Evolutionary conservation across 139 green algal species (phyloP), one percentile per base, ranked within the genome.

Genomic region (Nannochloris sp.): DNA sequence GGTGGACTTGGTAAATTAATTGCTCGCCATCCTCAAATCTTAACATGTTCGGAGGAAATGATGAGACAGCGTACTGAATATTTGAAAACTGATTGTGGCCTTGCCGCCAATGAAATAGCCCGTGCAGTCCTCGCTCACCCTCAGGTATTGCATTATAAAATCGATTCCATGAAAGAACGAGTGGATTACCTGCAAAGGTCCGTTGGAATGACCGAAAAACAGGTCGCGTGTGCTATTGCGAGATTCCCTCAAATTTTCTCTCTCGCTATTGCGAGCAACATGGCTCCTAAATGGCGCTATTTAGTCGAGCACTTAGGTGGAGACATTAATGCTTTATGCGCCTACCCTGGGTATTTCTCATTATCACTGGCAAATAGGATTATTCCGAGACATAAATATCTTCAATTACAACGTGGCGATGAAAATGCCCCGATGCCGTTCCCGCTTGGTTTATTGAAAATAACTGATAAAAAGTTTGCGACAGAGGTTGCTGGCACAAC

Each of bases 221-320:
- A 90, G 30, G 61, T 87, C 14, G 77, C 61, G 3, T 30, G 53
- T 2, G 67, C 71, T 30, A 35, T 89, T 1, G 34, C 53, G 6
- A 61, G 83, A 23, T 77, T 89, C 31, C 67, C 75, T 4, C 81
- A 88, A 73, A 47, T 87, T 7, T 77, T 92, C 13, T 84, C 65
- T 1, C 64, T 91, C 14, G 76, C 70, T 25, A 56, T 91, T 23
- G 68, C 65, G 7, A 57, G 72, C 61, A 81, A 75, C 35, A 60
- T 91, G 54, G 62, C 25, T 57, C 84, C 84, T 47, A 91, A 91
- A 70, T 92, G 78, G 65, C 60, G 82, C 6, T 91, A 92, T 61
- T 67, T 91, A 19, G 48, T 64, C 3, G 61, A 70, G 14, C 61
- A 89, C 38, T 66, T 91, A 29, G 73, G 74, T 7, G 81, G 83